Evolutionary conservation across 305 asterid genomes (phyloP), one percentile per base, ranked within the genome.

Genomic region (Fraxinus albicans): DNA sequence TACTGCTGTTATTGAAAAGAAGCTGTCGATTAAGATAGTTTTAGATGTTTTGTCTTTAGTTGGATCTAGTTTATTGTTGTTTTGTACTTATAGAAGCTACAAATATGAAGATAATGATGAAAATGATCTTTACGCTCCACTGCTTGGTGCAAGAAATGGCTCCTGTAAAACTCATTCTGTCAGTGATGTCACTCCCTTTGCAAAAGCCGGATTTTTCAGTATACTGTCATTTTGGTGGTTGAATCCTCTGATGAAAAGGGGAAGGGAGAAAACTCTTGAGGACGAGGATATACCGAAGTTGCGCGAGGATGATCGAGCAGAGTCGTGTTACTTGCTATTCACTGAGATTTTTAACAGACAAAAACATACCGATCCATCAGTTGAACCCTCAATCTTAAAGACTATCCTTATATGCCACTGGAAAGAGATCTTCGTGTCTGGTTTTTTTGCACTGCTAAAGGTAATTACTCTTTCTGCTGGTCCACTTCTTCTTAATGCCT

Each of bases 211-310:
- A 2, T 69, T 84, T 79, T 80, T 92, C 76, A 90, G 92, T 83
- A 89, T 72, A 77, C 82, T 88, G 80, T 90, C 95, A 10, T 96
- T 96, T 83, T 96, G 97, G 98, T 96, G 99, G 99, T 72, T 96
- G 89, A 96, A 94, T 86, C 91, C 97, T 19, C 80, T 96, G 86
- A 91, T 96, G 98, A 90, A 87, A 82, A 85, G 29, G 84, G 99
- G 99, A 33, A 92, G 88, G 83, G 93, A 91, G 85, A 91, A 92
- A 84, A 89, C 95, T 58, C 91, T 96, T 2, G 93, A 84, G 80
- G 97, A 94, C 79, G 91, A 89, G 83, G 97, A 96, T 83, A 93
- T 96, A 77, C 99, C 99, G 7, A 84, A 87, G 83, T 86, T 96
- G 83, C 89, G 97, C 0, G 87, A 83, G 87, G 89, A 84, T 21